These are phyloP conservation scores for Ambrosiella xylebori DNA, from an alignment of 2,329 filamentous ascomycete genomes.

Conservation along the genomic window DNA sequence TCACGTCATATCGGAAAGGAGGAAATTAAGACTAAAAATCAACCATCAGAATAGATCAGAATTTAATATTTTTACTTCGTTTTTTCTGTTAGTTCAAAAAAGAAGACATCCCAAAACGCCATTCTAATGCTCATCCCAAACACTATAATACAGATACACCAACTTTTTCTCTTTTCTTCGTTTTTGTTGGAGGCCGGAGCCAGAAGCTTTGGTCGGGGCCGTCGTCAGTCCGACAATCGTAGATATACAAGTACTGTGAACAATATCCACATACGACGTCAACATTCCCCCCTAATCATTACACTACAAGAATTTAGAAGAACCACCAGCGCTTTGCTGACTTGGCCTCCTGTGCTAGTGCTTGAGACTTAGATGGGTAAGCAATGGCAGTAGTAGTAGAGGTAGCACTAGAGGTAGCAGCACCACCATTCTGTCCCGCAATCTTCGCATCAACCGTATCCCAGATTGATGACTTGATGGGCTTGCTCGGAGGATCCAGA, in stretches of 20 bases:
- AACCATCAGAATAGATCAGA: not conserved
- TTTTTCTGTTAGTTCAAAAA: not conserved
- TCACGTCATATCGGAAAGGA: not conserved
- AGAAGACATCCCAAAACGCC: conserved; percentile 22
- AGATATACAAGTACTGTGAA: conserved; percentile 24
- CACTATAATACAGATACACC: conserved; percentile 10
- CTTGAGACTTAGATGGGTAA: not conserved
- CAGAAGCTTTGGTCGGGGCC: not conserved
- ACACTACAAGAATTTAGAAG: conserved; percentile 2
- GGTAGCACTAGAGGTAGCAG: not conserved
- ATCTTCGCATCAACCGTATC: conserved; percentile 14
- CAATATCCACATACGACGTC: not conserved
- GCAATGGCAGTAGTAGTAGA: conserved; percentile 1
- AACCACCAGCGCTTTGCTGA: conserved; percentile 14
- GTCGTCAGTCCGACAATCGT: conserved; percentile 14
- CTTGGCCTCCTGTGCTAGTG: conserved; percentile 13
- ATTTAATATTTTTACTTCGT: not conserved
- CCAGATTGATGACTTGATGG: conserved; percentile 15
- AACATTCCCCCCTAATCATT: not conserved
- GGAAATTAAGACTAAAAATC: not conserved
- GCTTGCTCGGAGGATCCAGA: conserved; percentile 28
- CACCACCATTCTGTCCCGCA: conserved; percentile 5
- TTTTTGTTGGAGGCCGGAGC: too few relatives aligned
- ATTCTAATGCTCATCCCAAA: conserved; percentile 25
- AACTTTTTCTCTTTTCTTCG: not conserved